Evolutionary conservation across 2,329 filamentous ascomycete genomes (phyloP).

Genomic region (Fusarium penzigii): DNA sequence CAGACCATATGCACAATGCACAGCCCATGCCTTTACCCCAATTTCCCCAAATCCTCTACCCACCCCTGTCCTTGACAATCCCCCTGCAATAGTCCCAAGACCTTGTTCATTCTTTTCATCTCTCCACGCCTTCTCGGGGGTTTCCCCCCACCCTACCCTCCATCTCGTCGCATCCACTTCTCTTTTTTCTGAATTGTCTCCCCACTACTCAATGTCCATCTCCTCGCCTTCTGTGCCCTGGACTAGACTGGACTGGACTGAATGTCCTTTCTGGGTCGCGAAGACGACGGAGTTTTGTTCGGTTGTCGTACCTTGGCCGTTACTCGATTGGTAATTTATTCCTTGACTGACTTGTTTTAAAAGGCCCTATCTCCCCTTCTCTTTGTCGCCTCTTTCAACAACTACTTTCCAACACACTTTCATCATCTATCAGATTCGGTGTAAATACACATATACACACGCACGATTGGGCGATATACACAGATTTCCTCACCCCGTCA

Average conservation of each 20-base stretch:
- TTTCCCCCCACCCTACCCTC: slow-evolving; percentile 6
- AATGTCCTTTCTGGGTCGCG: slow-evolving; percentile 2
- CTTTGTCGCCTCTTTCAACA: background rate
- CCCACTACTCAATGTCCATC: slow-evolving; percentile 10
- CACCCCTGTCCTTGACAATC: no score
- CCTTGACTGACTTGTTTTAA: slow-evolving; percentile 20
- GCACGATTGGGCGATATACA: no score
- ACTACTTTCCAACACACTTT: slow-evolving; percentile 4
- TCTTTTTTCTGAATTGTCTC: slow-evolving; percentile 8
- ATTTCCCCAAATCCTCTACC: no score
- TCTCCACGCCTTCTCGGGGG: slow-evolving; percentile 17
- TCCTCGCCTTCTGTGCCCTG: background rate
- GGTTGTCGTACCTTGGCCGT: slow-evolving; percentile 8
- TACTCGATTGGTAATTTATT: slow-evolving; percentile 12
- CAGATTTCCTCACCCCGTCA: no score
- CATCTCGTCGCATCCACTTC: slow-evolving; percentile 16
- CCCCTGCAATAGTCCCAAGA: background rate
- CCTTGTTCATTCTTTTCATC: slow-evolving; percentile 11
- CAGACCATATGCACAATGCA: no score
- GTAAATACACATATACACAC: background rate
- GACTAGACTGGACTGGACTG: no score
- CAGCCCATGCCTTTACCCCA: no score
- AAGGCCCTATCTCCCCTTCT: slow-evolving; percentile 15
- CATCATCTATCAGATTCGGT: background rate
- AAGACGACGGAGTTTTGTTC: slow-evolving; percentile 6